Evolutionary conservation across 2,329 filamentous ascomycete genomes (phyloP).

Genomic region (Chlorencoelia australis): DNA sequence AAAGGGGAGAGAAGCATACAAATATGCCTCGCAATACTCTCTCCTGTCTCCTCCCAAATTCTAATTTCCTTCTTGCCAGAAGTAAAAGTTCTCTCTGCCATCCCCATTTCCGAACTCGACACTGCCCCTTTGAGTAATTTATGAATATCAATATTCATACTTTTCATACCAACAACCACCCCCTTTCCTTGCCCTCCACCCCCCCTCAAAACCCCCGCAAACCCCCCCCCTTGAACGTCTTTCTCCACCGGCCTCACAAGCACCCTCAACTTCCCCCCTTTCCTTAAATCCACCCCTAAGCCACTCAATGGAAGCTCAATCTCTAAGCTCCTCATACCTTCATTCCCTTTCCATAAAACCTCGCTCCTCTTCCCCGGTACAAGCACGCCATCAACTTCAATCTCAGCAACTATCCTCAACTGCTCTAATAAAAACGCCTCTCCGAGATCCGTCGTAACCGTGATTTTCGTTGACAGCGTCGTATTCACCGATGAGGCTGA

Average conservation of each 20-base stretch:
- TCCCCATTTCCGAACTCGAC: conserved; percentile 1
- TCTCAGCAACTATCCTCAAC: conserved; percentile 12
- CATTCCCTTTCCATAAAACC: conserved; percentile 18
- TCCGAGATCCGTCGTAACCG: conserved; percentile 60
- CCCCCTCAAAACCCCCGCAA: conserved; percentile 7
- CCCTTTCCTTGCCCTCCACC: background rate
- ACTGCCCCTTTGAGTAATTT: background rate
- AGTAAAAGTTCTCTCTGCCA: conserved; percentile 19
- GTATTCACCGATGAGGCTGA: background rate
- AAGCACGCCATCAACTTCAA: conserved; percentile 8
- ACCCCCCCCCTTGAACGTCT: conserved; percentile 4
- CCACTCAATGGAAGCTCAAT: conserved; percentile 16
- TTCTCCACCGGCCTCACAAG: conserved; percentile 12
- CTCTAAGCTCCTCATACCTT: conserved; percentile 20
- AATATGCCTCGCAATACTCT: conserved; percentile 62
- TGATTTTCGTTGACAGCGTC: conserved; percentile 39
- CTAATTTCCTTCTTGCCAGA: conserved; percentile 14
- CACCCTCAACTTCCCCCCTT: conserved; percentile 10
- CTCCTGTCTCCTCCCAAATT: conserved; percentile 61
- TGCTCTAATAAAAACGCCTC: conserved; percentile 26
- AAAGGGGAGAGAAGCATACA: conserved; percentile 40
- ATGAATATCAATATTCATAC: conserved; percentile 13
- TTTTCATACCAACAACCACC: conserved; percentile 18
- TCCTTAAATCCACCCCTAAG: too few species aligned
- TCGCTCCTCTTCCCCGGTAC: conserved; percentile 5